Evolutionary conservation across 2,329 filamentous ascomycete genomes (phyloP).

Genomic region (Xylariaceae sp.): DNA sequence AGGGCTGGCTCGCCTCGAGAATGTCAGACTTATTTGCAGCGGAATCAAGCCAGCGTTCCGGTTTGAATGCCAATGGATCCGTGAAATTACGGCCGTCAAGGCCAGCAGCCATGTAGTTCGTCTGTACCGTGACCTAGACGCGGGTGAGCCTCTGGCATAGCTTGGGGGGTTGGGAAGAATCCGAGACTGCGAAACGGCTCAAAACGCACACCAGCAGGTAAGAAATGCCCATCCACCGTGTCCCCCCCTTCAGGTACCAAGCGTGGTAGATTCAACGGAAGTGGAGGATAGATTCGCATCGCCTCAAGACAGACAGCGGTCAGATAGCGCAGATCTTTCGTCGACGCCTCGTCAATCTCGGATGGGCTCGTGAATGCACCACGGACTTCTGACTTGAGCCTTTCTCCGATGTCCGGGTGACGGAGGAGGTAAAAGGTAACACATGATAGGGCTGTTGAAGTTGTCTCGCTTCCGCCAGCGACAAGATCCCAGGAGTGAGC

Average conservation of each 20-base stretch:
- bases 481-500: not conserved
- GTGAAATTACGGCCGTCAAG: constrained; percentile 19
- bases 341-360: not conserved
- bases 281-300: constrained; percentile 20
- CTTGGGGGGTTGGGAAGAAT: not conserved
- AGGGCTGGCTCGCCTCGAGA: constrained; percentile 28
- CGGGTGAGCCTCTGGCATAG: too few relatives aligned
- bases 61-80: constrained; percentile 23
- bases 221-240: constrained; percentile 21
- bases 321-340: not conserved
- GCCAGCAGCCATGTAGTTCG: constrained; percentile 26
- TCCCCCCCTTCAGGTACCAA: constrained; percentile 14
- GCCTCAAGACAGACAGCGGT: not conserved
- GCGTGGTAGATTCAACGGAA: constrained; percentile 13
- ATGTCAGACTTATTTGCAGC: constrained; percentile 5
- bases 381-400: not conserved
- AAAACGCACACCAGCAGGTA: constrained; percentile 24
- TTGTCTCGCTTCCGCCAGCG: not conserved
- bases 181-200: not conserved
- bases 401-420: not conserved
- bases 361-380: not conserved
- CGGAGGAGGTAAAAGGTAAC: not conserved
- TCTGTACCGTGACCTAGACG: constrained; percentile 22
- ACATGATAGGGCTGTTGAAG: not conserved
- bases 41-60: constrained; percentile 24